Evolutionary conservation across 2,329 filamentous ascomycete genomes (phyloP), one percentile per base, ranked within the genome.

Genomic region (Aspergillus melleus): DNA sequence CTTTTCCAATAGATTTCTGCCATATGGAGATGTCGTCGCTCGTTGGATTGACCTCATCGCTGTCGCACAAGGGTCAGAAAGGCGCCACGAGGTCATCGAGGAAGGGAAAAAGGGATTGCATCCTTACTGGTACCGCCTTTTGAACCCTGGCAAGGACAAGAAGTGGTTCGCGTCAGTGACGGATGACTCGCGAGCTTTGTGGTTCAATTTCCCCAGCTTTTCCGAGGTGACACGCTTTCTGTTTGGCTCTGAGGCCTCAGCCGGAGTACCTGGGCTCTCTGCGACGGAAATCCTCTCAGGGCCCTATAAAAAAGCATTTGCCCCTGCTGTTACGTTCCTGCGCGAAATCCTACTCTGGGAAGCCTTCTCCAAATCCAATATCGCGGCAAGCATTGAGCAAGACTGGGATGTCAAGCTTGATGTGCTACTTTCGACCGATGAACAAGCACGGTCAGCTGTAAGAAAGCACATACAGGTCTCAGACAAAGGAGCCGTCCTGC

Each of bases 11-110:
- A 85, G 91, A 54, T 96, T 92, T 69, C 80, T 99, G 5, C 86
- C 89, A 0, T 97, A 92, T 67, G 83, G 83, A 20, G 92, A 96
- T 69, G 83, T 91, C 10, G 81, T 89, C 42, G 95, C 87, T 26
- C 86, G 95, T 52, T 97, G 92, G 91, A 90, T 97, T 51, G 87
- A 97, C 72, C 85, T 98, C 16, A 82, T 97, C 53, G 94, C 93
- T 8, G 80, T 95, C 16, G 88, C 88, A 12, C 83, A 83, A 3
- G 72, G 71, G 8, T 75, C 79, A 2, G 84, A 86, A 54, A 90
- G 93, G 71, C 86, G 90, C 50, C 89, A 88, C 61, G 94, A 98
- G 71, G 88, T 98, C 3, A 77, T 91, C 1, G 95, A 99, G 72
- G 94, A 98, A 77, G 95, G 92, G 1, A 88, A 87, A 62, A 93